Base-by-base conservation (phyloP, 2,329 filamentous ascomycete genomes). In the Paracamarosporium sp. region DNA sequence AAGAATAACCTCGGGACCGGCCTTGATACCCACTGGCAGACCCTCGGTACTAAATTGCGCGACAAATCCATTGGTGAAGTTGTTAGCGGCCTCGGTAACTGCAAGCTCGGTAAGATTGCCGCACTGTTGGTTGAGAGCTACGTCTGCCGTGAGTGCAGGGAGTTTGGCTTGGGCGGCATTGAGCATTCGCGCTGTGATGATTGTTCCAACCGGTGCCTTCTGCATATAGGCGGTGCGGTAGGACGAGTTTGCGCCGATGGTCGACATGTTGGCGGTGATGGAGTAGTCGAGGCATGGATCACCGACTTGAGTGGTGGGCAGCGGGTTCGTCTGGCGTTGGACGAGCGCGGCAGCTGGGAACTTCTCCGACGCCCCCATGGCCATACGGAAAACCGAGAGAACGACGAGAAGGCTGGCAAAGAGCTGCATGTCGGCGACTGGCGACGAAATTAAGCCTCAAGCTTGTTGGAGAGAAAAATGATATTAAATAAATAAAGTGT, bases 151-250 rank as follows among this genome's bases (percentile, higher is more conserved):
- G 60, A 83, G 67, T 2, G 66, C 65, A 5, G 74, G 73, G 12
- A 76, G 62, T 60, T 79, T 77, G 33, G 67, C 70, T 46, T 75
- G 71, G 47, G 80, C 77, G 17, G 67, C 70, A 56, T 81, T 77
- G 64, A 83, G 73, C 71, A 83, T 79, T 30, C 65, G 68, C 5
- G 72, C 71, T 50, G 69, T 70, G 56, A 54, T 55, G 30, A 75
- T 66, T 24, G 78, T 81, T 56, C 81, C 81, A 44, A 78, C 63
- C 27, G 73, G 76, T 13, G 80, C 77, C 31, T 77, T 78, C 53
- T 77, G 75, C 46, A 82, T 66, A 66, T 80, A 81, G 11, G 79
- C 79, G n/a, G 76, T 75, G 52, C 81, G 81, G 56, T 80, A 79
- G 50, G 79, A 79, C 57, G 76, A 65, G 70, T 83, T 83, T 53